Percentiles rank a stretch among this genome's conserved stretches.
Conservation (phyloP, 108 stramenopile species). For the Fragilariopsis cylindrus region DNA sequence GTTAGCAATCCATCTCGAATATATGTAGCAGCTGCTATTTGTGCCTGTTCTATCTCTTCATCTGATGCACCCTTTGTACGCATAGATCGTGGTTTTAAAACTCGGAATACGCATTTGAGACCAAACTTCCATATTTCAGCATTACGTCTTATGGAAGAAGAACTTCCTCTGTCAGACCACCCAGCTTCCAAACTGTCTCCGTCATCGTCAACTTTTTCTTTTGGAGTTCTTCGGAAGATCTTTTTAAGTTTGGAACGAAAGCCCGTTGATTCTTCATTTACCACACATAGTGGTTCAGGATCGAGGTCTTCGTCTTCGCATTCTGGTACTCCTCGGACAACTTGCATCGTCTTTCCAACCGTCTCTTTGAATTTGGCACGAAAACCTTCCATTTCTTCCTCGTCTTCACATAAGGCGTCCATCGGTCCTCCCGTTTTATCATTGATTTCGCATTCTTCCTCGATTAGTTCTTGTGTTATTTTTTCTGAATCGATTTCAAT, state of each 20-base stretch:
- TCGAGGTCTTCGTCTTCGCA: slow-evolving; percentile 27
- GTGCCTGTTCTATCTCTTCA: slow-evolving; percentile 63
- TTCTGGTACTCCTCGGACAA: slow-evolving; percentile 44
- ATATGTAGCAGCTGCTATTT: slow-evolving; percentile 77
- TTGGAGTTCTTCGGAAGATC: slow-evolving; percentile 1
- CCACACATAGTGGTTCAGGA: too few relatives aligned
- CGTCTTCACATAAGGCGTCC: slow-evolving; percentile 73
- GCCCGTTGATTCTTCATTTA: too few relatives aligned
- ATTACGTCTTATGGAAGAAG: slow-evolving; percentile 66
- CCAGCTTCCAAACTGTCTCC: slow-evolving; percentile 82
- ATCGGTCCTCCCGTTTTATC: slow-evolving; percentile 46
- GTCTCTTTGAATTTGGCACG: slow-evolving; percentile 53
- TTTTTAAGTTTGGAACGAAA: neutral
- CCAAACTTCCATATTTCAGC: slow-evolving; percentile 92
- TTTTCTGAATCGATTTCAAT: slow-evolving; percentile 64
- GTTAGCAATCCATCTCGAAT: slow-evolving; percentile 84
- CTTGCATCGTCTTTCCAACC: slow-evolving; percentile 52
- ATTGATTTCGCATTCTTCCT: slow-evolving; percentile 73
- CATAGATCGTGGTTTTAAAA: slow-evolving; percentile 72
- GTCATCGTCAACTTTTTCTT: slow-evolving; percentile 28
- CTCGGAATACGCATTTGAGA: slow-evolving; percentile 74
- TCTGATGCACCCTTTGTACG: slow-evolving; percentile 65
- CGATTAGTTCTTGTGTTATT: slow-evolving; percentile 52
- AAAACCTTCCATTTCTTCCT: slow-evolving; percentile 45
- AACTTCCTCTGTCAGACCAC: slow-evolving; percentile 73